Percentiles rank a stretch among this genome's conserved stretches.
Conservation (phyloP, 768 basidiomycete species). For the Leccinum boreale region DNA sequence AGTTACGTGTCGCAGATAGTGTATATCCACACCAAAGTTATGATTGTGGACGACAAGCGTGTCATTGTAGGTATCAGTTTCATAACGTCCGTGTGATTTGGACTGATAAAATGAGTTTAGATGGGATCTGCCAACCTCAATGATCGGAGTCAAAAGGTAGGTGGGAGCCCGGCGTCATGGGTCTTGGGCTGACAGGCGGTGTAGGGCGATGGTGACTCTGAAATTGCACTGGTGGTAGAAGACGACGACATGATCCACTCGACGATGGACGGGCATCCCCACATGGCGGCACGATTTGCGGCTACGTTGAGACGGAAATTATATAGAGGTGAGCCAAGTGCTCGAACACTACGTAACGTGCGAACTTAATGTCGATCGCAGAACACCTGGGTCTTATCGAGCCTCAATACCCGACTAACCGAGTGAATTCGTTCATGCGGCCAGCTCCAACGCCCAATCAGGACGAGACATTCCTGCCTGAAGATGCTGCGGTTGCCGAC, state of each 20-base stretch:
- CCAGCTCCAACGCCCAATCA: slow-evolving; percentile 70
- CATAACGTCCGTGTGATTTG: not conserved
- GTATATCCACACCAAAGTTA: slow-evolving; percentile 86
- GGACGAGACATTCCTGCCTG: slow-evolving; percentile 55
- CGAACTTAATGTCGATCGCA: slow-evolving; percentile 28
- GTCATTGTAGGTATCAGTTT: slow-evolving; percentile 65
- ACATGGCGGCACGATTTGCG: slow-evolving; percentile 76
- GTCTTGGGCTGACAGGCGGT: slow-evolving; percentile 8
- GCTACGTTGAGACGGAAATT: slow-evolving; percentile 78
- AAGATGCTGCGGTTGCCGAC: slow-evolving; percentile 74
- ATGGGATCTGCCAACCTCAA: slow-evolving; percentile 95
- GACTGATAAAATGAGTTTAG: slow-evolving; percentile 34
- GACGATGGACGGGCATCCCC: slow-evolving; percentile 75
- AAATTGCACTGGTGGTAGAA: slow-evolving; percentile 91
- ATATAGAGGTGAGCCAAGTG: slow-evolving; percentile 58
- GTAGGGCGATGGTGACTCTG: slow-evolving; percentile 90
- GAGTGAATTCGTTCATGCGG: slow-evolving; percentile 60
- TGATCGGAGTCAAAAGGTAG: slow-evolving; percentile 77
- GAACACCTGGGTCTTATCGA: slow-evolving; percentile 86
- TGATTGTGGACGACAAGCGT: slow-evolving; percentile 90
- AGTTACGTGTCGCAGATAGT: slow-evolving; percentile 79
- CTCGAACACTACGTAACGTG: not conserved
- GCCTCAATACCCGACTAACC: slow-evolving; percentile 55
- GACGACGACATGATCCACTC: slow-evolving; percentile 75
- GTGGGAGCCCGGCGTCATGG: not conserved